Evolutionary conservation across 352 stramenopile species (phyloP).

Genomic region (Pythium sukuiense): DNA sequence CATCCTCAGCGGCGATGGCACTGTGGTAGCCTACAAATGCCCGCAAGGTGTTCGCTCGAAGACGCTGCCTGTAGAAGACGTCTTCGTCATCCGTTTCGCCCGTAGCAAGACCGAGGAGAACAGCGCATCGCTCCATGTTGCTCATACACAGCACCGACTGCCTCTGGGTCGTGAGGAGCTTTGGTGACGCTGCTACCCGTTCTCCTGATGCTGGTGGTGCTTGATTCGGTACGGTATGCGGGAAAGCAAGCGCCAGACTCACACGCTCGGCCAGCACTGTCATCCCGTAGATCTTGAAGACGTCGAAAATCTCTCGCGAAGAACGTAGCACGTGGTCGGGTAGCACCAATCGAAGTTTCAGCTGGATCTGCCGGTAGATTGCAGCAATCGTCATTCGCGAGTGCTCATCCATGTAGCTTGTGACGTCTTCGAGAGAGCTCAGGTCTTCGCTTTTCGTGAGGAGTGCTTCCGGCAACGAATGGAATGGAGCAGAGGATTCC

Average conservation of each 20-base stretch:
- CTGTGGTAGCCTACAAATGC: slow-evolving; percentile 75
- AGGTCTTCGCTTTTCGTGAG: background rate
- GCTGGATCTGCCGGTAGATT: background rate
- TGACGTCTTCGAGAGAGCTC: background rate
- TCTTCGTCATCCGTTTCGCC: slow-evolving; percentile 12
- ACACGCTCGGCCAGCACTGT: slow-evolving; percentile 66
- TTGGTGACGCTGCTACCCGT: slow-evolving; percentile 33
- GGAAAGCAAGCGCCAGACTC: slow-evolving; percentile 46
- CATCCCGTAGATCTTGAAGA: slow-evolving; percentile 87
- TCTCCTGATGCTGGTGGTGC: background rate
- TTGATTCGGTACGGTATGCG: slow-evolving; percentile 18
- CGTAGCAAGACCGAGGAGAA: slow-evolving; percentile 36
- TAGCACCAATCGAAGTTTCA: slow-evolving; percentile 14
- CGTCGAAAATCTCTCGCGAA: slow-evolving; percentile 71
- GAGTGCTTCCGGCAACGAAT: background rate
- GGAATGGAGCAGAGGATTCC: slow-evolving; percentile 1
- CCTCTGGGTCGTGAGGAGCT: slow-evolving; percentile 47
- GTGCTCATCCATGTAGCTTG: background rate
- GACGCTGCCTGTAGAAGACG: slow-evolving; percentile 19
- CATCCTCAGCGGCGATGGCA: slow-evolving; percentile 34
- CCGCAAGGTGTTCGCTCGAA: slow-evolving; percentile 50
- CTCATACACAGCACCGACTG: slow-evolving; percentile 59
- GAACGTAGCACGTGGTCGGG: slow-evolving; percentile 46
- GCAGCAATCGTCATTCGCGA: background rate
- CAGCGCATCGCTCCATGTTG: slow-evolving; percentile 54